These are phyloP conservation scores for Penicillium janthinellum DNA, from an alignment of 2,329 filamentous ascomycete genomes.

Conservation along the genomic window DNA sequence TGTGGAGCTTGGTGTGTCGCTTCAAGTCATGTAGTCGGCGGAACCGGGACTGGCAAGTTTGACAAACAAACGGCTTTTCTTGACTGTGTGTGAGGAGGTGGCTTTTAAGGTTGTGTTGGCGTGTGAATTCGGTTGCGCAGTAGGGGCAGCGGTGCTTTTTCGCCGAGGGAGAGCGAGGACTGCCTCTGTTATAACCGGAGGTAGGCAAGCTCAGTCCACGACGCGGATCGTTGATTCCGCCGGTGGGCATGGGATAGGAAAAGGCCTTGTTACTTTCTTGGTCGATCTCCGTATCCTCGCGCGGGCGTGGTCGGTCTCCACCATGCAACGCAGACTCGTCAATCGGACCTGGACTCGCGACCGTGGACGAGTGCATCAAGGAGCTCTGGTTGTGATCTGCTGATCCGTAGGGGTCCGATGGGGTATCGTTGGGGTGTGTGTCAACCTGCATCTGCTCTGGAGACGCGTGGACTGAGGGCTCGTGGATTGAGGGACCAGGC, in stretches of 20 bases:
- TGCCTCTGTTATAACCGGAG: slow-evolving; percentile 57
- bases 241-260: slow-evolving; percentile 64
- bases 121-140: slow-evolving; percentile 93
- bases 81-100: slow-evolving; percentile 97
- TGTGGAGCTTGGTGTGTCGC: slow-evolving; percentile 93
- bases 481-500: slow-evolving; percentile 45
- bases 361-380: slow-evolving; percentile 52
- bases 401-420: slow-evolving; percentile 50
- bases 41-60: slow-evolving; percentile 91
- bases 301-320: slow-evolving; percentile 43
- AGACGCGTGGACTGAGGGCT: slow-evolving; percentile 50
- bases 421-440: slow-evolving; percentile 52
- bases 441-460: slow-evolving; percentile 50
- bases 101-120: slow-evolving; percentile 96
- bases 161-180: slow-evolving; percentile 69
- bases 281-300: slow-evolving; percentile 40
- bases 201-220: slow-evolving; percentile 62
- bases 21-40: slow-evolving; percentile 92
- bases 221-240: slow-evolving; percentile 52
- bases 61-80: slow-evolving; percentile 94
- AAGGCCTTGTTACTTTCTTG: slow-evolving; percentile 58
- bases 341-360: slow-evolving; percentile 51
- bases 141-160: slow-evolving; percentile 98
- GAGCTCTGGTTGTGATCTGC: slow-evolving; percentile 54
- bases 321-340: slow-evolving; percentile 47